Evolutionary conservation across 2,329 filamentous ascomycete species (phyloP).

Genomic region (Penicillium sp.): DNA sequence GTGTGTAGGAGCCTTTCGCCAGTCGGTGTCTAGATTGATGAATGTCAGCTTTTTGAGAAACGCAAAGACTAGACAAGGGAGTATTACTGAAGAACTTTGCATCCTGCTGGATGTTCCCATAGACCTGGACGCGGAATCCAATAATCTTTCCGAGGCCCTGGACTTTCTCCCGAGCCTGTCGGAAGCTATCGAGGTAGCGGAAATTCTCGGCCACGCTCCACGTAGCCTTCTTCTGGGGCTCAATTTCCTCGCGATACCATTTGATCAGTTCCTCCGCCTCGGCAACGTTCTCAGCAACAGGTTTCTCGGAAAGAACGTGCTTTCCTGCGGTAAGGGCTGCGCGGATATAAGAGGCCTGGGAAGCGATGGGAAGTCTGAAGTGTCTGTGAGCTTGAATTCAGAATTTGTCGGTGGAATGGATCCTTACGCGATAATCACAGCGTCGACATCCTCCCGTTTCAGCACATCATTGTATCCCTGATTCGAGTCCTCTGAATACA

Average conservation of each 20-base stretch:
- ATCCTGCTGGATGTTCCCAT: slow-evolving; percentile 10
- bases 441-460: slow-evolving; percentile 54
- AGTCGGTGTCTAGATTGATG: slow-evolving; percentile 49
- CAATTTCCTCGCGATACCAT: slow-evolving; percentile 49
- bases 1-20: slow-evolving; percentile 71
- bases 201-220: slow-evolving; percentile 74
- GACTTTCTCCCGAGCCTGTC: slow-evolving; percentile 56
- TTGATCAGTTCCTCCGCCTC: slow-evolving; percentile 54
- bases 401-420: not conserved
- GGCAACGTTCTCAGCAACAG: slow-evolving; percentile 64
- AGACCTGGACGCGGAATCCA: slow-evolving; percentile 33
- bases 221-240: slow-evolving; percentile 37
- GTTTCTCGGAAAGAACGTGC: slow-evolving; percentile 72
- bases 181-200: slow-evolving; percentile 63
- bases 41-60: slow-evolving; percentile 6
- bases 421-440: slow-evolving; percentile 41
- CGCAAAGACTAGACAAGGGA: no score
- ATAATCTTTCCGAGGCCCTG: slow-evolving; percentile 56
- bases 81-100: slow-evolving; percentile 12
- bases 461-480: slow-evolving; percentile 58
- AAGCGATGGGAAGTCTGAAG: slow-evolving; percentile 59
- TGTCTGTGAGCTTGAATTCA: not conserved
- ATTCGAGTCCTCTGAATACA: slow-evolving; percentile 60
- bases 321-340: slow-evolving; percentile 66
- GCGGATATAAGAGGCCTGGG: slow-evolving; percentile 63